Evolutionary conservation across 768 basidiomycete species (phyloP), one percentile per base, ranked within the genome.

Genomic region (Nidularia pulvinata): DNA sequence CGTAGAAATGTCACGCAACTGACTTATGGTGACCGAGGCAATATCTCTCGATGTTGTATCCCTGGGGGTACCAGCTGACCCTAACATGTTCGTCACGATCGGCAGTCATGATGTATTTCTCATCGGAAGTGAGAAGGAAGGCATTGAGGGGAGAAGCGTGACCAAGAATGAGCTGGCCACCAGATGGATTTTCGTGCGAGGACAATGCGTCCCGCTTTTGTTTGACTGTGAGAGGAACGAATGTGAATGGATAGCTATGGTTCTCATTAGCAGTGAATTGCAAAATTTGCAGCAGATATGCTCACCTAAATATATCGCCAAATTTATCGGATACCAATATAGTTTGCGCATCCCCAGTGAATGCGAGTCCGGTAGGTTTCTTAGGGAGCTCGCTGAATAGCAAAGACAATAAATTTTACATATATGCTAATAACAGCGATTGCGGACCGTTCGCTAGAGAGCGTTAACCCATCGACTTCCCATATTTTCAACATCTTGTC

Each of bases 51-150:
- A 98, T 90, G 44, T 81, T 81, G 59, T 88, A 90, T 14, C 94
- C 91, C 51, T 89, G 76, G 0, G 97, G 97, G 63, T 81, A 98
- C 83, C 91, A 84, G 62, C 91, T 95, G 13, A 96, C 81, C 51
- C 97, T 80, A 49, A 99, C 89, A 64, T 98, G 97, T 65, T 98
- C 97, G 63, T 99, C 97, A 45, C 97, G 75, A 64, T 98, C 97
- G 0, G 93, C 89, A 0, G 94, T 93, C 57, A 98, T 80, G 61
- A 99, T 86, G 63, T 79, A 86, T 50, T 77, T 79, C 59, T 87
- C 84, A 62, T 91, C 86, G 0, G 69, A 65, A 0, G 86, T 81
- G 51, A 96, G 80, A 44, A 88, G 61, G 66, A 90, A 87, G 1
- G 79, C 69, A 9, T 89, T 96, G 53, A 98, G 69, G 42, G 93